Conservation (phyloP, 495 filamentous ascomycete species). For the Penicillium turbatum region DNA sequence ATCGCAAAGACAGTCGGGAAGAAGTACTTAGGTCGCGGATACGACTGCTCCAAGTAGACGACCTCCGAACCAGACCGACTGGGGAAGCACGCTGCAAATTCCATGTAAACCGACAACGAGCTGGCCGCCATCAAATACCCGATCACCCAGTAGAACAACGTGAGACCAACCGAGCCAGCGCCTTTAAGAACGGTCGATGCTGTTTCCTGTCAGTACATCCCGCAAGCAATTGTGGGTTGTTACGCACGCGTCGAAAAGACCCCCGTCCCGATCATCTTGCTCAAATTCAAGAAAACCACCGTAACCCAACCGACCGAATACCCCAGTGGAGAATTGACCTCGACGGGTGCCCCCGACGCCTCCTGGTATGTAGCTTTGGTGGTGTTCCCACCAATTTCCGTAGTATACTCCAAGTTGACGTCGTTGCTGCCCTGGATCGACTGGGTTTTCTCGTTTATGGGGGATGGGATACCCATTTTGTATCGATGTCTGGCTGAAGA, state of each 20-base stretch:
- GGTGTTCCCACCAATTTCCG: slow-evolving; percentile 53
- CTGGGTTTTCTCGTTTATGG: not conserved
- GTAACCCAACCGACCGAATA: slow-evolving; percentile 54
- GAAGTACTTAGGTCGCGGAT: slow-evolving; percentile 56
- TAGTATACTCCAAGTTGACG: slow-evolving; percentile 47
- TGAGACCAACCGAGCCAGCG: slow-evolving; percentile 56
- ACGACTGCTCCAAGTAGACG: slow-evolving; percentile 64
- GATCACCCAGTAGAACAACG: slow-evolving; percentile 58
- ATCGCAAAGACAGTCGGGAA: slow-evolving; percentile 59
- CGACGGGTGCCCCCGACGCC: slow-evolving; percentile 58
- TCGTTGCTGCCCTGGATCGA: slow-evolving; percentile 11
- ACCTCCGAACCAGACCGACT: slow-evolving; percentile 62
- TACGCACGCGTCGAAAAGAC: slow-evolving; percentile 60
- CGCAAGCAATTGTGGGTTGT: no score
- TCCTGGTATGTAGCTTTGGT: slow-evolving; percentile 57
- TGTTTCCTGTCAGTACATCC: not conserved
- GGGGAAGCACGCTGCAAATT: slow-evolving; percentile 59
- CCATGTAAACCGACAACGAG: slow-evolving; percentile 53
- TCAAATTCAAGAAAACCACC: slow-evolving; percentile 58
- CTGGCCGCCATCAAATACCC: slow-evolving; percentile 51
- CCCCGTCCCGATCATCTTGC: slow-evolving; percentile 63
- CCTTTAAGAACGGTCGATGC: slow-evolving; percentile 46
- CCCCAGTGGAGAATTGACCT: slow-evolving; percentile 54
- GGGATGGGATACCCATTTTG: not conserved
- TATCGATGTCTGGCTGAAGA: not conserved